Conservation (phyloP, 305 asterid genomes). For the Solanum hybrid region DNA sequence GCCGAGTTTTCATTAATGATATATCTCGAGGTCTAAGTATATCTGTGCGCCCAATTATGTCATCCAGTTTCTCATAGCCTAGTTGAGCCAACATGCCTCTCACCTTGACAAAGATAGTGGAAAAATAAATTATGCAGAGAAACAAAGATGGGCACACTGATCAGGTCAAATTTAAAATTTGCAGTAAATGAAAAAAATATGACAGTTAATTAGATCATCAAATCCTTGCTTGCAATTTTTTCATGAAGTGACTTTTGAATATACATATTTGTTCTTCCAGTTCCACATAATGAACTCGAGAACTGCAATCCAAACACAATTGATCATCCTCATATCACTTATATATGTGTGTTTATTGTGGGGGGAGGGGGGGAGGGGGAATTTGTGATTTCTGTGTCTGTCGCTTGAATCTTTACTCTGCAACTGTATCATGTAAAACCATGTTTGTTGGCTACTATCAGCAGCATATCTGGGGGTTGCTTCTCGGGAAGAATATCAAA, state of each 20-base stretch:
- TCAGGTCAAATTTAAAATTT: not conserved
- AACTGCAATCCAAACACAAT: not conserved
- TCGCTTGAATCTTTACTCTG: not conserved
- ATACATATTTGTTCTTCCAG: not conserved
- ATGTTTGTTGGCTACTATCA: not conserved
- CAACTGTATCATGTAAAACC: not conserved
- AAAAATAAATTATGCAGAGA: slow-evolving; percentile 8
- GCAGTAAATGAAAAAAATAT: not conserved
- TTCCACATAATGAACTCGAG: not conserved
- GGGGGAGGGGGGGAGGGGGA: not conserved
- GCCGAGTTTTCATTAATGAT: slow-evolving; percentile 91
- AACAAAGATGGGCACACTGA: not conserved
- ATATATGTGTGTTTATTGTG: not conserved
- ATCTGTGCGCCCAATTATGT: slow-evolving; percentile 82
- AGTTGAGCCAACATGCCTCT: slow-evolving; percentile 88
- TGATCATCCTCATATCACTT: not conserved
- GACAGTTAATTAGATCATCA: not conserved
- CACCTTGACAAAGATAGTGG: slow-evolving; percentile 42
- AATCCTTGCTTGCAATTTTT: not conserved
- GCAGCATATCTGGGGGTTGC: not conserved
- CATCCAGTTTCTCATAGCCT: slow-evolving; percentile 94
- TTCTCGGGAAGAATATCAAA: not conserved
- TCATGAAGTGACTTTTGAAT: not conserved
- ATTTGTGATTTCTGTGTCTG: not conserved
- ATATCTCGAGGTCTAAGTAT: slow-evolving; percentile 73